A percentile compares a stretch with the other conserved stretches of the same genome.
Evolutionary conservation across 108 stramenopile species (phyloP).

Genomic region (Fragilaria crotonensis): DNA sequence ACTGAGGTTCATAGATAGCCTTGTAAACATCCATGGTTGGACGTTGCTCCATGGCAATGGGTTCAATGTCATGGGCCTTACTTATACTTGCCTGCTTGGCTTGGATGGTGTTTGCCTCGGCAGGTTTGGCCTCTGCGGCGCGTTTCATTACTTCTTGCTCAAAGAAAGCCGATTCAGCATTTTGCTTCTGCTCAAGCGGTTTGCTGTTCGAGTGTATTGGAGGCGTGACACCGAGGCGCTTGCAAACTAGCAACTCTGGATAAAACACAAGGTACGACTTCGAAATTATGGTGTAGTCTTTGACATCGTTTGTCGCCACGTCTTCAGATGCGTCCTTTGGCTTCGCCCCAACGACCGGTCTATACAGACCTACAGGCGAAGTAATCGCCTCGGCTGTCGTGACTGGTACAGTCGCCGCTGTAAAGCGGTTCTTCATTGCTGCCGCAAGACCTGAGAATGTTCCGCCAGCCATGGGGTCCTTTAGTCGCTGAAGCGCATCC

Average conservation of each 20-base stretch:
- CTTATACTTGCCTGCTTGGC: not conserved
- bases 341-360: not conserved
- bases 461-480: slow-evolving; percentile 17
- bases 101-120: not conserved
- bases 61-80: not conserved
- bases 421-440: slow-evolving; percentile 47
- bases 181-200: not conserved
- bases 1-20: slow-evolving; percentile 35
- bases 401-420: slow-evolving; percentile 1
- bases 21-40: slow-evolving; percentile 34
- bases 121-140: not conserved
- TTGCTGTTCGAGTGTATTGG: slow-evolving; percentile 7
- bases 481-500: slow-evolving; percentile 5
- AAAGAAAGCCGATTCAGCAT: slow-evolving; percentile 32
- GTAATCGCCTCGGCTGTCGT: not conserved
- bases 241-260: slow-evolving; percentile 42
- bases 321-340: not conserved
- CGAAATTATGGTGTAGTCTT: slow-evolving; percentile 5
- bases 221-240: slow-evolving; percentile 35
- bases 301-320: not conserved
- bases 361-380: not conserved
- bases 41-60: not conserved
- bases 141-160: slow-evolving; percentile 28
- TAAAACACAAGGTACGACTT: slow-evolving; percentile 22
- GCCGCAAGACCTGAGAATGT: slow-evolving; percentile 29